Base-by-base conservation (phyloP, 2,329 filamentous ascomycete genomes). In the Capronia epimyces region DNA sequence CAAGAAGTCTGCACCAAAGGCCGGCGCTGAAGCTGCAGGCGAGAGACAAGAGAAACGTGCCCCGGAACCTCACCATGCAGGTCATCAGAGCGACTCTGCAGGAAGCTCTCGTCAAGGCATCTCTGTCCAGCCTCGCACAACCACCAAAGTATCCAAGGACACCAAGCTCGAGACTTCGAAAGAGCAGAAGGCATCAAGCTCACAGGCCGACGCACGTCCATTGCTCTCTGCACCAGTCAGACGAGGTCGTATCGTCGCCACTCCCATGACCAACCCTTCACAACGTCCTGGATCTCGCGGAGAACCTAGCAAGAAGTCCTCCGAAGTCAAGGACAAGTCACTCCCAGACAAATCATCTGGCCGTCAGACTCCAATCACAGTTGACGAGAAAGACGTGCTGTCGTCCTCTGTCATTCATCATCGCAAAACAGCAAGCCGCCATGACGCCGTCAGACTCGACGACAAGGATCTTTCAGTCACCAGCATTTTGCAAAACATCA, bases 201-300 rank as follows among this genome's bases (percentile, higher is more conserved):
- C 24, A 31, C 39, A 42, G 25, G 39, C 3, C 9, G 39, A 42
- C 15, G 39, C 39, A 18, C 39, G 49, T 18, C 51, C 50, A 25
- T 43, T 61, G n/a, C 37, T 60, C 43, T 56, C 59, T 15, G 59
- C 59, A n/a, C 59, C 59, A 27, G 55, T 61, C 53, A 55, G 59
- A 49, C 54, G 59, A 60, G 53, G 53, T 10, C 53, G 53, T 32
- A 56, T 60, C 31, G 53, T 59, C 49, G 58, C 56, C 34, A 62
- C 59, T 16, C 59, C 59, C n/a, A 59, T 62, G 29, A 18, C 49
- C 41, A 32, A 29, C 9, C 39, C 46, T 13, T 29, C 20, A 29
- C 54, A 55, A 24, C 50, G 52, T 15, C 56, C 53, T 37, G 50
- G 43, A 9, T 56, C 53, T 40, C 50, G 50, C 37, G 56, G 53